Base-by-base conservation (phyloP, 768 basidiomycete genomes). In the Tubosaeta sp. region DNA sequence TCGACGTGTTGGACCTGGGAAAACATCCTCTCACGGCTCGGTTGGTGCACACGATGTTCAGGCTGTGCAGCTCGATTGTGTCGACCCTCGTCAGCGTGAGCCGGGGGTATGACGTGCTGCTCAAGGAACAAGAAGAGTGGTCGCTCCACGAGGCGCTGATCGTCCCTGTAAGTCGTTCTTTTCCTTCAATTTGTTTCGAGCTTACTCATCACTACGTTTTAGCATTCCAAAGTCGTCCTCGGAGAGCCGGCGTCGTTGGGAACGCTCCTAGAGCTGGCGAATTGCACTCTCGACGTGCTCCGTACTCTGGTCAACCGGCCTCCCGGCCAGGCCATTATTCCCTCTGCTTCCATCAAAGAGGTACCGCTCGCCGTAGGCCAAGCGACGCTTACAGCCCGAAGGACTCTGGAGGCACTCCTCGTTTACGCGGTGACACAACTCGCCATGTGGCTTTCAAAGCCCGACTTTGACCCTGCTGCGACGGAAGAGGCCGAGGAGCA, bases 181-280 rank as follows among this genome's bases (percentile, higher is more conserved):
- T 2, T 21, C 35, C 8, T 3, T 42, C 46, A 40, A 41, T 16
- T 14, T 24, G 24, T 41, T 22, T n/a, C 25, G 6, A 51, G 1
- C 42, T 30, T 21, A 25, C 40, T n/a, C 8, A 41, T 7, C 16
- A 16, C 6, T 25, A 24, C 9, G 14, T 4, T 14, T 34, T 47
- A 95, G 92, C 88, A 90, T 62, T 86, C 89, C 4, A 94, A 91
- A 59, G 84, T 92, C 5, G 85, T 91, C 2, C 75, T 87, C 0
- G 82, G 84, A 13, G 92, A 94, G 57, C 84, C 87, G 7, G 82
- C 91, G 0, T 93, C 92, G 0, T 69, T 93, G 47, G 92, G 93
- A 16, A 94, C 93, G 0, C 69, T 95, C 7, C 76, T 93, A n/a
- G 92, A 94, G 69, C 71, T 94, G 4, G 88, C 83, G 2, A 89